These are phyloP conservation scores for Aegilops tauschii DNA, from an alignment of 176 grass and related monocot species.

Conservation along the genomic window DNA sequence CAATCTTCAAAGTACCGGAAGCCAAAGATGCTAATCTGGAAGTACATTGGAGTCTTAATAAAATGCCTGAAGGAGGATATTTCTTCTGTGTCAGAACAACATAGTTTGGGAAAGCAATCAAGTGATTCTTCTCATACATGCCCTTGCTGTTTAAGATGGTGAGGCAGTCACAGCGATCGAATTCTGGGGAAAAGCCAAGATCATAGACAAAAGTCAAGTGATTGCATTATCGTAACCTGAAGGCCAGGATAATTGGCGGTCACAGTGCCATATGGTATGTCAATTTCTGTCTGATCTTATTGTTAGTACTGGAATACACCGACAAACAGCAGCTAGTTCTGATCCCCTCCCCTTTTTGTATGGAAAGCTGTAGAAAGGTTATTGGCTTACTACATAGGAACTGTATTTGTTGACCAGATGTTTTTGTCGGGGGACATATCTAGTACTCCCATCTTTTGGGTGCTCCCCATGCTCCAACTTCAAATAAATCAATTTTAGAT, in stretches of 20 bases:
- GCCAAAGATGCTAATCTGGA: neutral
- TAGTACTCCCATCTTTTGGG: no score
- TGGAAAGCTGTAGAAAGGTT: no score
- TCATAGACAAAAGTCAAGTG: neutral
- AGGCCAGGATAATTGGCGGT: neutral
- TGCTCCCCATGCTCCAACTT: no score
- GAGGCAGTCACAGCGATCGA: neutral
- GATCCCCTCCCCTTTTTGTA: neutral
- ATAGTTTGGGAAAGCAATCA: neutral
- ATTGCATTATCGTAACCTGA: neutral
- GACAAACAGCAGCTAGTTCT: neutral
- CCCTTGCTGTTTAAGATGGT: neutral
- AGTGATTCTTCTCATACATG: neutral
- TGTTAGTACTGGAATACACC: neutral
- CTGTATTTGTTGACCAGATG: no score
- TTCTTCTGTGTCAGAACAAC: neutral
- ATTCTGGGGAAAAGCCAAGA: neutral
- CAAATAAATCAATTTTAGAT: no score
- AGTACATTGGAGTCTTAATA: neutral
- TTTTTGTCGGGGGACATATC: no score
- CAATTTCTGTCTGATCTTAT: neutral
- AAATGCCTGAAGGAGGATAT: neutral
- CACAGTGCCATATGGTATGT: neutral
- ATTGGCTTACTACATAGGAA: no score
- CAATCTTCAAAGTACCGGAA: neutral